phyloP scores from a whole-genome alignment of 1,284 basidiomycete genomes.

The Gymnopus androsaceus region DNA sequence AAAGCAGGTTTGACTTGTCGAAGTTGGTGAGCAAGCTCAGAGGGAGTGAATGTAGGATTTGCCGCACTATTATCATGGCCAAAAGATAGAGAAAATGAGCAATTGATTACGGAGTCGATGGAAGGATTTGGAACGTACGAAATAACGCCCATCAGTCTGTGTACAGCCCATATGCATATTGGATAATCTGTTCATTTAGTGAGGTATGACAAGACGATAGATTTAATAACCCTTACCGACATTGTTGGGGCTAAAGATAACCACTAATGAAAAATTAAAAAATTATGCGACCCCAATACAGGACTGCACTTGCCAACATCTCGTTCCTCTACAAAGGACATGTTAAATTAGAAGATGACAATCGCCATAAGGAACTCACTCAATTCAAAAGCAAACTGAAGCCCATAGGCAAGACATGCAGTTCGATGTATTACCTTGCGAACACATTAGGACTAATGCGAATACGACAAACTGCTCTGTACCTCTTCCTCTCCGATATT shows the following conservation, averaged over 20 bases:
- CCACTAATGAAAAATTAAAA: neutral
- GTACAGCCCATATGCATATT: constrained; percentile 15
- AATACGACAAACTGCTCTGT: neutral
- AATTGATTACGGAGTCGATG: no score
- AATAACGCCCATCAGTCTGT: constrained; percentile 6
- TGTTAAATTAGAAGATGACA: no score
- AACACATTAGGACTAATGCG: neutral
- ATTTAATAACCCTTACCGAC: neutral
- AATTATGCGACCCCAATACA: no score
- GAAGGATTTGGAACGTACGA: no score
- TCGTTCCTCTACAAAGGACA: no score
- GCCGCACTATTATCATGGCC: no score
- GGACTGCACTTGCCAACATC: no score
- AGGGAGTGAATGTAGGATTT: constrained; percentile 12
- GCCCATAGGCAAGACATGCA: neutral
- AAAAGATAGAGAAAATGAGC: no score
- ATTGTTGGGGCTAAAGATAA: constrained; percentile 1
- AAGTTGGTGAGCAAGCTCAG: constrained; percentile 18
- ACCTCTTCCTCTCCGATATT: neutral
- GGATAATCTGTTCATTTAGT: constrained; percentile 8
- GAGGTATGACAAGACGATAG: neutral
- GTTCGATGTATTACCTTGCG: neutral
- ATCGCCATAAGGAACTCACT: neutral
- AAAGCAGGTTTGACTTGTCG: constrained; percentile 30
- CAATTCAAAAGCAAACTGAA: neutral